Evolutionary conservation across 1,284 basidiomycete genomes (phyloP).

Genomic region (Cutaneotrichosporon mucoides): DNA sequence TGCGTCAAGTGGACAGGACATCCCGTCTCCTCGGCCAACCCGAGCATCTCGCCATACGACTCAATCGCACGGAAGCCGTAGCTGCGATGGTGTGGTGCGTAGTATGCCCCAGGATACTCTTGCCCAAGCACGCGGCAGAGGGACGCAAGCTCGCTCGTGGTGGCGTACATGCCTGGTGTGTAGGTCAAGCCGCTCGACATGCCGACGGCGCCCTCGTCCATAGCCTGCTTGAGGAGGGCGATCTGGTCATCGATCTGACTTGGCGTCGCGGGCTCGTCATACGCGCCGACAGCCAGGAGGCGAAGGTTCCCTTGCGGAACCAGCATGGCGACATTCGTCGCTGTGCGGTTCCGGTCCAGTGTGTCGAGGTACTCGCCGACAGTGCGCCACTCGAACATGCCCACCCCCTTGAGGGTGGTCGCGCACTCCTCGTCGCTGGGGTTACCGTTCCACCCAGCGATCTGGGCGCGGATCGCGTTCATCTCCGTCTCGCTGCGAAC

Average conservation of each 20-base stretch:
- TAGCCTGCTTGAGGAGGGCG: constrained; percentile 27
- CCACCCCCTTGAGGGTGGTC: constrained; percentile 19
- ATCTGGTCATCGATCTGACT: constrained; percentile 33
- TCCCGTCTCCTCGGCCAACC: constrained; percentile 31
- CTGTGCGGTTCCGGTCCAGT: constrained; percentile 35
- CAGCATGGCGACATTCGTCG: constrained; percentile 45
- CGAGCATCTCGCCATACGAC: constrained; percentile 44
- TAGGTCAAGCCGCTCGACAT: constrained; percentile 48
- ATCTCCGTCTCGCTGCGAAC: constrained; percentile 23
- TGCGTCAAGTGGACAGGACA: constrained; percentile 46
- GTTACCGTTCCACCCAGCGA: constrained; percentile 49
- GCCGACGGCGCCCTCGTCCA: constrained; percentile 44
- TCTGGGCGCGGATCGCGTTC: constrained; percentile 38
- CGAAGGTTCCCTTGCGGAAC: constrained; percentile 48
- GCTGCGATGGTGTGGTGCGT: constrained; percentile 45
- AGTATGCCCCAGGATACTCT: constrained; percentile 38
- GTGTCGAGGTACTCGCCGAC: constrained; percentile 39
- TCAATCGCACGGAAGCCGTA: constrained; percentile 42
- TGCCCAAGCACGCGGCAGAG: constrained; percentile 30
- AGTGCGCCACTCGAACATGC: constrained; percentile 40
- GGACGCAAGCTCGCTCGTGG: constrained; percentile 36
- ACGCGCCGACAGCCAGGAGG: constrained; percentile 39
- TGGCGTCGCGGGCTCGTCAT: constrained; percentile 26
- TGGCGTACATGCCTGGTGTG: constrained; percentile 49
- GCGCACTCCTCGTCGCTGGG: constrained; percentile 35